Evolutionary conservation across 1,284 basidiomycete species (phyloP).

Genomic region (Sanghuangporus weigelae): DNA sequence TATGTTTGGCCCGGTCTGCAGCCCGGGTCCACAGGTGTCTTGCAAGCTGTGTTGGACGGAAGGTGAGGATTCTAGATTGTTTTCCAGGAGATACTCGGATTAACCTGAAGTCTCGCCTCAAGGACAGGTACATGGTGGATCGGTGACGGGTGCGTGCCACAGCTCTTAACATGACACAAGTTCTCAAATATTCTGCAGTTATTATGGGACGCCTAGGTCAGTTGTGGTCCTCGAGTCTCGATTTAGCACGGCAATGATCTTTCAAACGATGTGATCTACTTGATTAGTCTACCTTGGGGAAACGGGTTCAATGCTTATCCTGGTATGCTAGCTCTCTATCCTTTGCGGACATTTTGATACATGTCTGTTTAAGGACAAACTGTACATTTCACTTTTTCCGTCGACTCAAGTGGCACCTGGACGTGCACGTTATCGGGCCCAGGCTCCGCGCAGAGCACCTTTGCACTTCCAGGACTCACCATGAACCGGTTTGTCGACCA

Average conservation of each 20-base stretch:
- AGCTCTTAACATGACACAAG: neutral
- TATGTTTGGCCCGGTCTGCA: constrained; percentile 23
- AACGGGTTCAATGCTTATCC: constrained; percentile 20
- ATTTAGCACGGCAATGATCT: neutral
- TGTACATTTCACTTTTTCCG: constrained; percentile 21
- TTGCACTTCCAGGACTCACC: constrained; percentile 17
- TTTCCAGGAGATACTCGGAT: neutral
- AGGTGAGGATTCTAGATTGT: neutral
- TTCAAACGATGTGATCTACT: neutral
- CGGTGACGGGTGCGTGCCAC: constrained; percentile 18
- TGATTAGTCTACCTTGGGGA: constrained; percentile 18
- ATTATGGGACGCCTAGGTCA: constrained; percentile 17
- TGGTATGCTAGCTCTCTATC: neutral
- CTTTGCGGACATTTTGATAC: neutral
- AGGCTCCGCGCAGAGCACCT: constrained; percentile 16
- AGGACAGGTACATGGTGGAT: constrained; percentile 17
- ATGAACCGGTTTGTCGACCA: constrained; percentile 16
- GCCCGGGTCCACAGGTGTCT: constrained; percentile 18
- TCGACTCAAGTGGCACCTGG: constrained; percentile 17
- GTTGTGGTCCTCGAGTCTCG: neutral
- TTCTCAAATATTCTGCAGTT: constrained; percentile 1
- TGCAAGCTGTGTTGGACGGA: constrained; percentile 22
- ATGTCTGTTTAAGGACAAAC: constrained; percentile 6
- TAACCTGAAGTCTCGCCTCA: neutral
- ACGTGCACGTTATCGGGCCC: constrained; percentile 20